These are phyloP conservation scores for Cercospora sp. DNA, from an alignment of 2,329 filamentous ascomycete genomes.

Conservation along the genomic window DNA sequence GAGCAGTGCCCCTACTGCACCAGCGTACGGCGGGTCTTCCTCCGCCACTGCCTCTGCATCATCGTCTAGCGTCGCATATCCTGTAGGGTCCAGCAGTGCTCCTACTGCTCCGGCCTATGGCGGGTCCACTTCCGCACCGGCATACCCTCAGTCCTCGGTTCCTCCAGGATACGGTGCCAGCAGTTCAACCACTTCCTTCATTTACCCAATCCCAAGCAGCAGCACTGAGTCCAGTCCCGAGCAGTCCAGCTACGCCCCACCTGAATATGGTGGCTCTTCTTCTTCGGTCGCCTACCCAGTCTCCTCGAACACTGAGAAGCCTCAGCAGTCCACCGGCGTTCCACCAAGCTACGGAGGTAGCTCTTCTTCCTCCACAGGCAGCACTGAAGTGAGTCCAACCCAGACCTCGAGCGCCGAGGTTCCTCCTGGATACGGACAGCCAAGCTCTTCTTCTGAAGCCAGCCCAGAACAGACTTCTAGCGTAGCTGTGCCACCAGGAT, in stretches of 20 bases:
- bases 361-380: neutral
- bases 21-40: neutral
- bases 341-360: slow-evolving; percentile 1
- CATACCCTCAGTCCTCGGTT: neutral
- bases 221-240: neutral
- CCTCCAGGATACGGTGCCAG: neutral
- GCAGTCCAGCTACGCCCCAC: neutral
- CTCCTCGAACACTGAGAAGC: neutral
- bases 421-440: neutral
- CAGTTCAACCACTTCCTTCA: neutral
- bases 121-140: neutral
- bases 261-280: neutral
- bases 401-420: neutral
- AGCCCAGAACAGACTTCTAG: neutral
- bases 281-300: slow-evolving; percentile 9
- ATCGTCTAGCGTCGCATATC: slow-evolving; percentile 6
- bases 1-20: slow-evolving; percentile 7
- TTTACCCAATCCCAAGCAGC: neutral
- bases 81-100: slow-evolving; percentile 4
- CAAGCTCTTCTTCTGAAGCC: slow-evolving; percentile 2
- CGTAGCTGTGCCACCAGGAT: neutral
- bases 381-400: neutral
- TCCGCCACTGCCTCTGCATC: neutral
- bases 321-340: neutral
- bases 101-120: neutral